phyloP scores from a whole-genome alignment of 768 basidiomycete genomes.

The Lenzites betulinus region DNA sequence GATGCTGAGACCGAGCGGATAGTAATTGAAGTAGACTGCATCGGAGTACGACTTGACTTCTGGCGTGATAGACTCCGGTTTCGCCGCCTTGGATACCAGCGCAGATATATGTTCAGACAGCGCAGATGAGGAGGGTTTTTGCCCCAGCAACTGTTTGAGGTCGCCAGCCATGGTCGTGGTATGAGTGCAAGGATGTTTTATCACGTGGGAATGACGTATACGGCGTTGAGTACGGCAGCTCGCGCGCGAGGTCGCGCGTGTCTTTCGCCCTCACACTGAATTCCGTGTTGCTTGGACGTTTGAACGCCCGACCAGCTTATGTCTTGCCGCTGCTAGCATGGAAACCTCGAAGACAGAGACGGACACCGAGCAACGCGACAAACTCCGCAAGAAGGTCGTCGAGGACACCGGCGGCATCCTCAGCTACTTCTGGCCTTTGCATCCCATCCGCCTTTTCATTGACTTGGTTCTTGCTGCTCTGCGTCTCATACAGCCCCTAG shows the following conservation, averaged over 20 bases:
- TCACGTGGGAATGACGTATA: slow-evolving; percentile 17
- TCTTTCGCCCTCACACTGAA: too few relatives aligned
- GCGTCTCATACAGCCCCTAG: slow-evolving; percentile 49
- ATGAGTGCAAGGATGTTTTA: neutral
- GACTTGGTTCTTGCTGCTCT: slow-evolving; percentile 30
- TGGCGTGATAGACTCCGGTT: slow-evolving; percentile 38
- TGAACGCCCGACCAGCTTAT: neutral
- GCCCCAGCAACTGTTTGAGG: slow-evolving; percentile 49
- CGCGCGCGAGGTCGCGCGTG: too few relatives aligned
- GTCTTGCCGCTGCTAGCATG: slow-evolving; percentile 3
- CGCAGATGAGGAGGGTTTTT: slow-evolving; percentile 47
- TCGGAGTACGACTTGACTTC: slow-evolving; percentile 82
- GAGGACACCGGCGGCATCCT: slow-evolving; percentile 21
- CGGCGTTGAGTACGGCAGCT: slow-evolving; percentile 1
- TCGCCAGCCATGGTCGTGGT: slow-evolving; percentile 24
- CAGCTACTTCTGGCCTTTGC: slow-evolving; percentile 24
- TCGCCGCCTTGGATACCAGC: slow-evolving; percentile 27
- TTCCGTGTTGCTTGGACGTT: too few relatives aligned
- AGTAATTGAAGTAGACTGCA: slow-evolving; percentile 86
- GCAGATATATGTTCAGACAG: slow-evolving; percentile 47
- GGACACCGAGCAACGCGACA: slow-evolving; percentile 16
- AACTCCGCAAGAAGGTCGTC: slow-evolving; percentile 14
- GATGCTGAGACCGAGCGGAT: slow-evolving; percentile 76
- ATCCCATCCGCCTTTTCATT: slow-evolving; percentile 29
- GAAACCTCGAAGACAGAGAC: slow-evolving; percentile 9